phyloP scores from a whole-genome alignment of 169 alveolate species.

The Cryptosporidium bovis region DNA sequence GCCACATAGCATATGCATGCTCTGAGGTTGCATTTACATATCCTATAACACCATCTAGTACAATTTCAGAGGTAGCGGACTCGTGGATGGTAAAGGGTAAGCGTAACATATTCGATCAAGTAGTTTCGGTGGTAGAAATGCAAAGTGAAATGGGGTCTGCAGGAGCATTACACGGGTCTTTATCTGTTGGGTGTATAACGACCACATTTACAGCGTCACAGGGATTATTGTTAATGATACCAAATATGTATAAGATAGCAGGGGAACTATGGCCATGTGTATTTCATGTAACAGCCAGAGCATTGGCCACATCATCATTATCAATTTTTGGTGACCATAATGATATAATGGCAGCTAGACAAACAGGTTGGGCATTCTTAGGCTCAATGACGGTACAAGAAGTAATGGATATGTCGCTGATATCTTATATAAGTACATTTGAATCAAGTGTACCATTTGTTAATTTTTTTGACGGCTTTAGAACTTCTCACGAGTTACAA shows the following conservation, averaged over 20 bases:
- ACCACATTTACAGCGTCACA: slow-evolving; percentile 81
- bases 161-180: slow-evolving; percentile 81
- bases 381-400: slow-evolving; percentile 80
- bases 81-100: slow-evolving; percentile 78
- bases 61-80: slow-evolving; percentile 80
- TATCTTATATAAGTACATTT: slow-evolving; percentile 80
- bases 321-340: slow-evolving; percentile 81
- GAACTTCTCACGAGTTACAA: slow-evolving; percentile 80
- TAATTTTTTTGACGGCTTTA: slow-evolving; percentile 80
- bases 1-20: slow-evolving; percentile 80
- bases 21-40: slow-evolving; percentile 79
- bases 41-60: slow-evolving; percentile 82
- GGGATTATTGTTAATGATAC: slow-evolving; percentile 79
- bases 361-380: slow-evolving; percentile 79
- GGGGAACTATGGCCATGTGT: slow-evolving; percentile 82
- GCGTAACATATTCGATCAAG: slow-evolving; percentile 78
- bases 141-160: slow-evolving; percentile 83
- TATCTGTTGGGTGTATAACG: slow-evolving; percentile 77
- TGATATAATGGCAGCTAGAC: slow-evolving; percentile 81
- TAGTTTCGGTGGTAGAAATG: slow-evolving; percentile 79
- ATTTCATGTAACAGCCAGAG: slow-evolving; percentile 80
- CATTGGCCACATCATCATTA: slow-evolving; percentile 79
- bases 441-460: slow-evolving; percentile 80
- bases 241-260: slow-evolving; percentile 80
- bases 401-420: slow-evolving; percentile 78